A percentile compares a stretch with the other conserved stretches of the same genome.
Evolutionary conservation across 2,329 filamentous ascomycete species (phyloP).

Genomic region (Cercospora sojina): DNA sequence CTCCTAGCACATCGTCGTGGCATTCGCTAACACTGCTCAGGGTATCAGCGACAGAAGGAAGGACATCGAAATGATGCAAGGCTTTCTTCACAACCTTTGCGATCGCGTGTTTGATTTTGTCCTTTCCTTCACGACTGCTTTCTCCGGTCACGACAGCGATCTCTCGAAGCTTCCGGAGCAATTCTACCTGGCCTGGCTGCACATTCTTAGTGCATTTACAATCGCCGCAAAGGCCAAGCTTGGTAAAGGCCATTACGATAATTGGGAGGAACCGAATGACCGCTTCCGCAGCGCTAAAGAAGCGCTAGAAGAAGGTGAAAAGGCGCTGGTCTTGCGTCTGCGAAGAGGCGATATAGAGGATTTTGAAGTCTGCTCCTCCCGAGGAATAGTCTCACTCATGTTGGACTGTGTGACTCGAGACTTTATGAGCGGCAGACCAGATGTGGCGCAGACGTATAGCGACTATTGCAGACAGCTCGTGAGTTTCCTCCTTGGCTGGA

Average conservation of each 20-base stretch:
- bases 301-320: conserved; percentile 10
- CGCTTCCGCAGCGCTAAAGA: neutral
- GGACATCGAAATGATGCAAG: neutral
- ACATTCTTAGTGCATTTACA: conserved; percentile 14
- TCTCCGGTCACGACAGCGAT: conserved; percentile 2
- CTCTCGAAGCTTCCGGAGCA: conserved; percentile 2
- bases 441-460: conserved; percentile 16
- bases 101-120: conserved; percentile 7
- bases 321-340: conserved; percentile 3
- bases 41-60: neutral
- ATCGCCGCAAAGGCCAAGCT: conserved; percentile 1
- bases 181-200: conserved; percentile 19
- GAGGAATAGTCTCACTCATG: conserved; percentile 17
- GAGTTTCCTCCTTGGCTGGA: neutral
- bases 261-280: neutral
- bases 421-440: conserved; percentile 5
- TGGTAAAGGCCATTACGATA: neutral
- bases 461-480: conserved; percentile 16
- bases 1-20: neutral
- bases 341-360: conserved; percentile 10
- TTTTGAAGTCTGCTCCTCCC: conserved; percentile 18
- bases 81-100: conserved; percentile 4
- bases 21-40: neutral
- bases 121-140: conserved; percentile 8
- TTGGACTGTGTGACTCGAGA: conserved; percentile 16